Conservation (phyloP, 2,329 filamentous ascomycete genomes). For the Monosporascus sp. region DNA sequence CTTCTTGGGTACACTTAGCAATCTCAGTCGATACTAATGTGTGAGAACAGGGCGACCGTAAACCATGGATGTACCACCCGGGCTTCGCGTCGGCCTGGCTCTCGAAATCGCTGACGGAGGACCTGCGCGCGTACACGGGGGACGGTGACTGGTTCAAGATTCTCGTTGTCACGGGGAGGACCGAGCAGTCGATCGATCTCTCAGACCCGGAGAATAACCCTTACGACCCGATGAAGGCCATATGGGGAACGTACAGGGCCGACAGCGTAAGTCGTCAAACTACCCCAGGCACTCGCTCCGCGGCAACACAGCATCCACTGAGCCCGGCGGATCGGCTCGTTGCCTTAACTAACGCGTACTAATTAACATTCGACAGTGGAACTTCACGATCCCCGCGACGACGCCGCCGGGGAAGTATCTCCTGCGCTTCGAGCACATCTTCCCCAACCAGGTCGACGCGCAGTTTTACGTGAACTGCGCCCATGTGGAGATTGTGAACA, state of each 20-base stretch:
- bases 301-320: too few species aligned
- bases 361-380: not conserved
- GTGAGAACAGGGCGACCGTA: not conserved
- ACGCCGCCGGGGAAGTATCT: not conserved
- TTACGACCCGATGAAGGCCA: conserved; percentile 2
- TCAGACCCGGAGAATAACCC: conserved; percentile 1
- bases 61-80: not conserved
- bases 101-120: not conserved
- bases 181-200: conserved; percentile 6
- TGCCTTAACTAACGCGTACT: too few species aligned
- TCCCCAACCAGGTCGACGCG: not conserved
- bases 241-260: conserved; percentile 4
- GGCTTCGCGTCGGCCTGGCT: not conserved
- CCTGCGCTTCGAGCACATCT: not conserved
- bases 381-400: not conserved
- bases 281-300: not conserved
- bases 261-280: conserved; percentile 2
- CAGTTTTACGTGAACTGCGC: not conserved
- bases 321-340: too few species aligned
- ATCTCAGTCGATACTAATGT: too few species aligned
- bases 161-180: conserved; percentile 4
- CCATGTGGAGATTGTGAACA: not conserved
- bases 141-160: conserved; percentile 10
- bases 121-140: not conserved
- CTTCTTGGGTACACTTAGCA: too few species aligned